Evolutionary conservation across 305 asterid species (phyloP).

Genomic region (Fraxinus latifolia): DNA sequence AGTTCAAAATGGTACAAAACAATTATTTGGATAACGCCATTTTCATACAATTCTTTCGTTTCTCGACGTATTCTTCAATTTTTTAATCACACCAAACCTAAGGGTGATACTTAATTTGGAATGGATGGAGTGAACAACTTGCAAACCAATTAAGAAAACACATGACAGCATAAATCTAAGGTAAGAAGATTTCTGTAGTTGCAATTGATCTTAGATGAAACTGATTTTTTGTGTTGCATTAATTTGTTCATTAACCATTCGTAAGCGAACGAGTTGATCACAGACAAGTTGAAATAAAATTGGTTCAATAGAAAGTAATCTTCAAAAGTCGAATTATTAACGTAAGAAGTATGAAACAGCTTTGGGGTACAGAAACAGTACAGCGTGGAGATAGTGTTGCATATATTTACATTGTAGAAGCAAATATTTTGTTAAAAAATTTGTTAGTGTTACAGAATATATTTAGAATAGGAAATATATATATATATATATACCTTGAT

Average conservation of each 20-base stretch:
- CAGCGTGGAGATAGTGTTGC: not conserved
- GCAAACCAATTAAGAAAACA: not conserved
- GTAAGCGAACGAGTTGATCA: not conserved
- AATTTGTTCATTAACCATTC: not conserved
- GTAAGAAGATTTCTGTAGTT: not conserved
- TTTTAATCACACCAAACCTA: not conserved
- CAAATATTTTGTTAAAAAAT: not conserved
- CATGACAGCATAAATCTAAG: not conserved
- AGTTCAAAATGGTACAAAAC: not conserved
- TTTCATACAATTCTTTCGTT: not conserved
- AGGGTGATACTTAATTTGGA: not conserved
- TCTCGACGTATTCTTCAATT: not conserved
- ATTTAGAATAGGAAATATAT: no score
- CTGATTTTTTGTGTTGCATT: not conserved
- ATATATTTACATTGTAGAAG: not conserved
- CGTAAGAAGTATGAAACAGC: not conserved
- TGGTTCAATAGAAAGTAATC: not conserved
- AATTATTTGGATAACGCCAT: not conserved
- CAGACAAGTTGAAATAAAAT: not conserved
- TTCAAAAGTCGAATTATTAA: not conserved
- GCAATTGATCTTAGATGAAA: not conserved
- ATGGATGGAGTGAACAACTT: not conserved
- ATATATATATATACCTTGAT: no score
- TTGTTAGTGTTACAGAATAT: not conserved
- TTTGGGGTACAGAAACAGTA: not conserved